Evolutionary conservation across 371 early-diverging fungal genomes (phyloP), one percentile per base, ranked within the genome.

Genomic region (Lichtheimia ramosa): DNA sequence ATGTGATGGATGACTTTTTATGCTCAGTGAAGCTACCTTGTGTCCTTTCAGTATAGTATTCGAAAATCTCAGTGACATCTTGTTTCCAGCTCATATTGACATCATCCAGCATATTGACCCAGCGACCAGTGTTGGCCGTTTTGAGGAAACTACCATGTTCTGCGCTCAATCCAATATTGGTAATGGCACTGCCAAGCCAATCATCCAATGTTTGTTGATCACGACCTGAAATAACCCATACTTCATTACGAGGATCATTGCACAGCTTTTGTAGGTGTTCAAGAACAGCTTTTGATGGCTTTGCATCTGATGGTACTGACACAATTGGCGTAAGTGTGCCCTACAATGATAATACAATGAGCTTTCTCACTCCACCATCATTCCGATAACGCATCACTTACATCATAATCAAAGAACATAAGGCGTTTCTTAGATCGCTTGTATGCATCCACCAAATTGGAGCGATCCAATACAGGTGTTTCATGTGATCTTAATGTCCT

Each of bases 71-170:
- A 5, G 81, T 58, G 3, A 95, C 95, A 63, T 93, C 91, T 27
- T 82, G 85, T 69, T 91, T 91, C 96, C 96, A 96, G 18, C 81
- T 66, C 79, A 94, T 81, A 68, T 96, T 94, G 21, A 92, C 84
- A 46, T 86, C 86, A 56, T 93, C 93, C 3, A 92, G 89, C 49
- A 95, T 79, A 34, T 91, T 83, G 53, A 79, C 82, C 97, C 97
- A 98, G 5, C 82, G 84, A 40, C 83, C 67, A 34, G 72, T 66
- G 15, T 66, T 69, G 6, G 97, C 94, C 51, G 94, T 92, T 55
- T 89, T 85, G 75, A 73, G 85, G 75, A 95, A 97, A 65, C 95
- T 92, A 3, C 99, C 99, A 68, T 97, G 96, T 69, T 97, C 98
- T 8, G 97, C 96, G 7, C 89, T 87, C 25, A 98, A 79, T 1